Evolutionary conservation across 495 filamentous ascomycete genomes (phyloP), one percentile per base, ranked within the genome.

Genomic region (Platismatia glauca): DNA sequence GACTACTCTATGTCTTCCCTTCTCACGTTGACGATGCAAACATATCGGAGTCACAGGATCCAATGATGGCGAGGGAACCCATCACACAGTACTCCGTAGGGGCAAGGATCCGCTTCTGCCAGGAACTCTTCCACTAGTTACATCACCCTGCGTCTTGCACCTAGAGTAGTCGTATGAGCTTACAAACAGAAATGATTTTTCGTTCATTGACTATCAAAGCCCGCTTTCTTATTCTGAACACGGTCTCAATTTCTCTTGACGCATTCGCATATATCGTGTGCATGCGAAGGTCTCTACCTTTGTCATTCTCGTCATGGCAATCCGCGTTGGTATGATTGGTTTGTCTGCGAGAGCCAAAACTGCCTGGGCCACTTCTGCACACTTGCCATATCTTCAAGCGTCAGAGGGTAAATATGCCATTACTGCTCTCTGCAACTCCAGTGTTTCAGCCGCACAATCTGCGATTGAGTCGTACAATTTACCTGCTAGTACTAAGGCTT

Each of bases 401-500:
- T 60, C 69, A 20, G 60, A 71, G 37, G 55, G 66, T 18, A 74
- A 80, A n/a, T 87, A 81, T 70, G 64, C 75, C 33, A 81, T 87
- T 67, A 76, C 79, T 13, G 84, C 82, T 7, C 72, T 88, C 8
- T 78, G 80, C 71, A 86, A 86, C 73, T 80, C 79, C 20, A 79
- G 74, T 58, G 71, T 76, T 31, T 65, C 70, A 9, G 72, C 76
- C 9, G 81, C 84, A 0, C 60, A 75, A 55, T 68, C 71, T 16
- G 79, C 84, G 37, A 79, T 82, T 24, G 63, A 64, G 29, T 44
- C 66, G 7, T 81, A 77, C 71, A 67, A 71, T 5, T 76, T 86
- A 9, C 68, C 73, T 5, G 48, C 68, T 6, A 33, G 46, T 20
- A 80, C 75, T 5, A 76, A 74, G 35, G 72, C 78, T 4, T 83